Percentiles rank a stretch among this genome's conserved stretches.
Conservation (phyloP, 306 rosid genomes). For the Psophocarpus tetragonolobus region DNA sequence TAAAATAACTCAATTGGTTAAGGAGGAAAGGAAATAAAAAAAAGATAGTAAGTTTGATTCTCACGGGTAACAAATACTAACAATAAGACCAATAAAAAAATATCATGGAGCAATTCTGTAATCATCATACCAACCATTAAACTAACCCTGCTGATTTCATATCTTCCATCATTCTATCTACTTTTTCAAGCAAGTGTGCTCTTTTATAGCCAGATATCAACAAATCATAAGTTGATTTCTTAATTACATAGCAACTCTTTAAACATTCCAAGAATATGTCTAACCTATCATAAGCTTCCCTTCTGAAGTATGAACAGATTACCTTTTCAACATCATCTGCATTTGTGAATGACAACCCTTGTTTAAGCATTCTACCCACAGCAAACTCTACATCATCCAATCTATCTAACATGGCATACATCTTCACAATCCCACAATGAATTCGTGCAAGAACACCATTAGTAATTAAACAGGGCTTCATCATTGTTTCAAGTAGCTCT, state of each 20-base stretch:
- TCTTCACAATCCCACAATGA: conserved; percentile 52
- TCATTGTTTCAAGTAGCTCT: conserved; percentile 44
- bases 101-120: not conserved
- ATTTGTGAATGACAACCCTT: conserved; percentile 45
- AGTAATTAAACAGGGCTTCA: not conserved
- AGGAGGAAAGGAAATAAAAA: too few relatives aligned
- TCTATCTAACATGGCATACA: conserved; percentile 51
- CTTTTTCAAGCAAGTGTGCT: conserved; percentile 49
- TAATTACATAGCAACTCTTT: conserved; percentile 30
- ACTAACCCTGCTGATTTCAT: conserved; percentile 44
- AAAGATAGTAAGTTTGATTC: too few relatives aligned
- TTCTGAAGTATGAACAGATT: conserved; percentile 59
- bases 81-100: too few relatives aligned
- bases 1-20: too few relatives aligned
- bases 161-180: conserved; percentile 38
- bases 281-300: conserved; percentile 54
- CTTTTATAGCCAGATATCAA: conserved; percentile 54
- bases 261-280: conserved; percentile 58
- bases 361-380: conserved; percentile 65
- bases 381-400: conserved; percentile 57
- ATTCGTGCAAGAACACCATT: conserved; percentile 39
- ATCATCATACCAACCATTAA: conserved; percentile 12
- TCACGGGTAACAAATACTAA: too few relatives aligned
- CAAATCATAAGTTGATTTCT: conserved; percentile 52
- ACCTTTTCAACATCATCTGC: conserved; percentile 57